Conservation (phyloP, 2,329 filamentous ascomycete species). For the Sarocladium oryzae region DNA sequence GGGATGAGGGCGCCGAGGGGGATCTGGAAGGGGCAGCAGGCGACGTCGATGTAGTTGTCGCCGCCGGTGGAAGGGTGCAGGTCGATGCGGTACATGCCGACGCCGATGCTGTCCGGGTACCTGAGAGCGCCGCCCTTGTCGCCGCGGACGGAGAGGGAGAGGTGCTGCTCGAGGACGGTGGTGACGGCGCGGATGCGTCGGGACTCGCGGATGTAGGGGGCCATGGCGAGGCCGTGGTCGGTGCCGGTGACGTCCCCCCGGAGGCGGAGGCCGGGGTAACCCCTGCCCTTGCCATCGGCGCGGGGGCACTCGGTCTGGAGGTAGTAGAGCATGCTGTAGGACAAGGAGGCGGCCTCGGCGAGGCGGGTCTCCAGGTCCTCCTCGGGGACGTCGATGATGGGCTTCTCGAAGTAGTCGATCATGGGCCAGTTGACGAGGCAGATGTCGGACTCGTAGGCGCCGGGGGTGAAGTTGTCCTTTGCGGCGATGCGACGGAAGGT, state of each 20-base stretch:
- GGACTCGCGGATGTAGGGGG: constrained; percentile 21
- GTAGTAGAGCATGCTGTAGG: constrained; percentile 22
- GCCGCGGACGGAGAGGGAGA: constrained; percentile 17
- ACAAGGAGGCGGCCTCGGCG: constrained; percentile 16
- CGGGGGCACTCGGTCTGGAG: constrained; percentile 21
- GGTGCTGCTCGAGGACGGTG: constrained; percentile 19
- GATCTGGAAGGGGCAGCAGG: constrained; percentile 23
- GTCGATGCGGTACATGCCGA: constrained; percentile 24
- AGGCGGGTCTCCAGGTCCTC: constrained; percentile 15
- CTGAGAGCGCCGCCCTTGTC: constrained; percentile 16
- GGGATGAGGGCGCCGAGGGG: constrained; percentile 20
- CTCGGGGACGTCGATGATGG: constrained; percentile 20
- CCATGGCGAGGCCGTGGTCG: constrained; percentile 22
- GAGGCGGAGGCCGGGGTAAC: constrained; percentile 20
- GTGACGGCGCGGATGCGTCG: constrained; percentile 20
- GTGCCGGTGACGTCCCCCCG: constrained; percentile 21
- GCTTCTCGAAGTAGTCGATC: constrained; percentile 24
- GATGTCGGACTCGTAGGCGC: constrained; percentile 19
- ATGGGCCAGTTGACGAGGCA: constrained; percentile 24
- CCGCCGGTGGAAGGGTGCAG: constrained; percentile 21
- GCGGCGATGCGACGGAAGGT: constrained; percentile 21
- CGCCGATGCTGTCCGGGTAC: constrained; percentile 20
- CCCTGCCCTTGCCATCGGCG: constrained; percentile 18
- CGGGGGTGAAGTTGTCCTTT: constrained; percentile 16
- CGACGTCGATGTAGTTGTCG: constrained; percentile 23